Conservation (phyloP, 169 alveolate genomes). For the Eimeria necatrix region DNA sequence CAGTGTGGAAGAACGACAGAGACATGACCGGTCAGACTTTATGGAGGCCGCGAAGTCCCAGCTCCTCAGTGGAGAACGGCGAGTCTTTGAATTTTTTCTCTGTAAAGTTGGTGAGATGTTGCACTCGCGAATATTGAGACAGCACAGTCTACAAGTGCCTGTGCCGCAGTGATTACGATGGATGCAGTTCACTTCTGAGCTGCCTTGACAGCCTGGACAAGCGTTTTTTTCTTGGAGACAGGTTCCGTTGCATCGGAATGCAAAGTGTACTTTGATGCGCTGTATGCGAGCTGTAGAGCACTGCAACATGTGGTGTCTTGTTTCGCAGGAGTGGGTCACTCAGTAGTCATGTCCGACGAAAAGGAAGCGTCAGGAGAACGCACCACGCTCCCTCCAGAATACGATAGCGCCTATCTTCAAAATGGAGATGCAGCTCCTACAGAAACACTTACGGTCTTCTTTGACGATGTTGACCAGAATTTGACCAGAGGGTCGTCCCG, state of each 20-base stretch:
- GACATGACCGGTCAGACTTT: conserved; percentile 36
- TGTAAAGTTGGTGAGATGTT: conserved; percentile 92
- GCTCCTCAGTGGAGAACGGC: conserved; percentile 88
- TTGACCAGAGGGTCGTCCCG: conserved; percentile 51
- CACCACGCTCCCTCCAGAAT: conserved; percentile 87
- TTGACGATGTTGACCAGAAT: background rate
- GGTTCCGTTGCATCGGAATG: no score
- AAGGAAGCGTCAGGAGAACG: conserved; percentile 87
- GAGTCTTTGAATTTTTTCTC: conserved; percentile 91
- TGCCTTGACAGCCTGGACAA: no score
- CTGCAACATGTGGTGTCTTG: background rate
- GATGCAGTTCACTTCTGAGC: background rate
- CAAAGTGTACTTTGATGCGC: no score
- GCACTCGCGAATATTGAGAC: background rate
- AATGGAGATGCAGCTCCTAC: conserved; percentile 37
- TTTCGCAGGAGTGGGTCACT: conserved; percentile 90
- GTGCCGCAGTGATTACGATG: no score
- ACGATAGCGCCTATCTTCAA: conserved; percentile 82
- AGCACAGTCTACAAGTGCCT: background rate
- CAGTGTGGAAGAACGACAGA: conserved; percentile 18
- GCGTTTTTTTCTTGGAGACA: no score
- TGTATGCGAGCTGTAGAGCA: background rate
- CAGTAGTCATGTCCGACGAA: conserved; percentile 87
- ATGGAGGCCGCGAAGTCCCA: conserved; percentile 83
- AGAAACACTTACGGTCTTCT: conserved; percentile 37